Base-by-base conservation (phyloP, 2,329 filamentous ascomycete genomes). In the Neonectria faginata region DNA sequence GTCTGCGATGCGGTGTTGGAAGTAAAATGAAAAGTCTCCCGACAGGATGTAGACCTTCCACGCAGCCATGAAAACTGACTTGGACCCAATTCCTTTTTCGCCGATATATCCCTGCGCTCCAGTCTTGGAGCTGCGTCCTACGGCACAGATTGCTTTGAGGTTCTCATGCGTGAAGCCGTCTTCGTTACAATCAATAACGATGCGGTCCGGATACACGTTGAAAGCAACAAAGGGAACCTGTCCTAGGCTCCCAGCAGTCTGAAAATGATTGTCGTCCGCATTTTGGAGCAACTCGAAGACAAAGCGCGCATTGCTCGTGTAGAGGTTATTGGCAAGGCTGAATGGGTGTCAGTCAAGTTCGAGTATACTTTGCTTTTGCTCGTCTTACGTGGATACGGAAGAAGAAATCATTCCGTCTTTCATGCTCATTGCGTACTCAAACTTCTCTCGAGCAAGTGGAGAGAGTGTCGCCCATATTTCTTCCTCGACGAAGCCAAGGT, bases 141-240 rank as follows among this genome's bases (percentile, higher is more conserved):
- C 47, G 20, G 47, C 47, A 8, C 47, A 50, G 47, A 50, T 50
- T 50, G 47, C 47, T 50, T 33, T 50, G 9, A 50, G 47, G 25
- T 50, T 50, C 47, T 33, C 33, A 2, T 27, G 9, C 4, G 41
- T 39, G 22, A 67, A 67, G 3, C 65, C 62, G 12, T 67, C 62
- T 22, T 67, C 57, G 5, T 67, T 65, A 25, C 62, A 65, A 7
- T 67, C 62, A 22, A 67, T 14, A 10, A 65, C 29, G 9, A 65
- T 22, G 1, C 14, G 59, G 39, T 62, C 57, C 0, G 18, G 3
- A 12, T 33, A 18, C 41, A 62, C 20, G 20, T 41, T 42, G 44
- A 64, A 65, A n/a, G 41, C 31, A 14, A 61, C 12, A 29, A 59
- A 64, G 3, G 62, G 56, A 3, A 39, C 6, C 31, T 52, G 39